Percentiles rank a stretch among this genome's conserved stretches.
Evolutionary conservation across 306 rosid species (phyloP).

Genomic region (Styphnolobium japonicum): DNA sequence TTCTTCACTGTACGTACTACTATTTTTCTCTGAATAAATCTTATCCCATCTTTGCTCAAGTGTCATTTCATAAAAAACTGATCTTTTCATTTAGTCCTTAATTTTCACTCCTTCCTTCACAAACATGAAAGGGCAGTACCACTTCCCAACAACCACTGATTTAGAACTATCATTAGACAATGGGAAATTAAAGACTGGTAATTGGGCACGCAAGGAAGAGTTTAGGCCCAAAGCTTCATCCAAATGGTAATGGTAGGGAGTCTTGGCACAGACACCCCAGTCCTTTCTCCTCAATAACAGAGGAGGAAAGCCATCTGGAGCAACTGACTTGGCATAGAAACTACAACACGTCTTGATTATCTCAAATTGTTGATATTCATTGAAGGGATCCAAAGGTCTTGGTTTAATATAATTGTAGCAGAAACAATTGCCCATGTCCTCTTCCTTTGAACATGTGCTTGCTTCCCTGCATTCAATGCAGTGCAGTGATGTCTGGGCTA

Average conservation of each 20-base stretch:
- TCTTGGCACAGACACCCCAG: conserved; percentile 24
- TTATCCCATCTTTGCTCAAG: conserved; percentile 56
- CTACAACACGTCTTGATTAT: background rate
- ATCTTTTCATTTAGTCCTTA: conserved; percentile 32
- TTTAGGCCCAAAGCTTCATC: conserved; percentile 48
- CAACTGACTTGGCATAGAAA: conserved; percentile 37
- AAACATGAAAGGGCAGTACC: conserved; percentile 61
- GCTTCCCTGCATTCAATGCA: conserved; percentile 40
- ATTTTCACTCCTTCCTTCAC: conserved; percentile 37
- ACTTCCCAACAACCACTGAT: conserved; percentile 41
- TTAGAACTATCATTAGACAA: background rate
- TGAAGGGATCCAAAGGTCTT: conserved; percentile 26
- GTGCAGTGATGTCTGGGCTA: too few relatives aligned
- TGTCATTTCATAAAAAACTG: conserved; percentile 44
- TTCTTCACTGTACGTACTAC: background rate
- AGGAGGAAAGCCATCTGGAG: conserved; percentile 47
- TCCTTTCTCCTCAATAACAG: conserved; percentile 1
- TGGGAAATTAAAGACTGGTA: conserved; percentile 36
- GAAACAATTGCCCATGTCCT: conserved; percentile 24
- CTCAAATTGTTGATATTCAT: conserved; percentile 34
- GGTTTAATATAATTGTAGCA: conserved; percentile 15
- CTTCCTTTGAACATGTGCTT: conserved; percentile 38
- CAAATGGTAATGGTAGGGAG: conserved; percentile 30
- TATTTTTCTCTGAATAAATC: conserved; percentile 28
- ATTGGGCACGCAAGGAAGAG: conserved; percentile 19